Evolutionary conservation across 2,329 filamentous ascomycete species (phyloP).

Genomic region (Hypoxylon sp.): DNA sequence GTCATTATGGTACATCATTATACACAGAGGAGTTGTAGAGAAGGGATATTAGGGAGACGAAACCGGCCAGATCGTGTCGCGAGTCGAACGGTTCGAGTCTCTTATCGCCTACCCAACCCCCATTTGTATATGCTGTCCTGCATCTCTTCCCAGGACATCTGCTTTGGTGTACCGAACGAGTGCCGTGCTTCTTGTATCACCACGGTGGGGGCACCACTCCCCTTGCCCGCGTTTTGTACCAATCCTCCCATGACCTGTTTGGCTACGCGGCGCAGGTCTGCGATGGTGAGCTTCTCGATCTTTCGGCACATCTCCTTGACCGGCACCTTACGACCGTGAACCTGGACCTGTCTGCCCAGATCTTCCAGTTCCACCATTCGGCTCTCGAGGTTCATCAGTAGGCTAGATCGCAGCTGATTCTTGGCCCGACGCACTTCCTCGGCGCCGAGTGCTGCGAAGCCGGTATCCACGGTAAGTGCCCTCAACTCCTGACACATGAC

Average conservation of each 20-base stretch:
- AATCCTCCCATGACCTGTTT: constrained; percentile 77
- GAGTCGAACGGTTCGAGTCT: neutral
- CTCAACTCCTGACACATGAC: constrained; percentile 93
- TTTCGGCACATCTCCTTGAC: constrained; percentile 90
- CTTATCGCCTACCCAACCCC: constrained; percentile 72
- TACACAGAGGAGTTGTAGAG: constrained; percentile 10
- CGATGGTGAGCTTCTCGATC: constrained; percentile 82
- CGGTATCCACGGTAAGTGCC: constrained; percentile 76
- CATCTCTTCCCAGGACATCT: constrained; percentile 86
- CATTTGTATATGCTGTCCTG: constrained; percentile 85
- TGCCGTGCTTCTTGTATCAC: constrained; percentile 91
- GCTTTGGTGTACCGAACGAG: constrained; percentile 70
- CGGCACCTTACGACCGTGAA: constrained; percentile 92
- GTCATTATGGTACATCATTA: constrained; percentile 28
- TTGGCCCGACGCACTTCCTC: constrained; percentile 91
- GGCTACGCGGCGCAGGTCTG: constrained; percentile 84
- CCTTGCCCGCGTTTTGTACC: constrained; percentile 76
- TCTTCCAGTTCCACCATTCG: constrained; percentile 98
- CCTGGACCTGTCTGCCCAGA: constrained; percentile 91
- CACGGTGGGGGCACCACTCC: constrained; percentile 90
- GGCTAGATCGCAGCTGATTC: constrained; percentile 88
- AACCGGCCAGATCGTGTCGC: constrained; percentile 7
- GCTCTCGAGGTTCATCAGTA: constrained; percentile 97
- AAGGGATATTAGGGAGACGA: neutral
- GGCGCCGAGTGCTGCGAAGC: constrained; percentile 74